Conservation (phyloP, 2,329 filamentous ascomycete genomes). For the Pochonia chlamydosporia region DNA sequence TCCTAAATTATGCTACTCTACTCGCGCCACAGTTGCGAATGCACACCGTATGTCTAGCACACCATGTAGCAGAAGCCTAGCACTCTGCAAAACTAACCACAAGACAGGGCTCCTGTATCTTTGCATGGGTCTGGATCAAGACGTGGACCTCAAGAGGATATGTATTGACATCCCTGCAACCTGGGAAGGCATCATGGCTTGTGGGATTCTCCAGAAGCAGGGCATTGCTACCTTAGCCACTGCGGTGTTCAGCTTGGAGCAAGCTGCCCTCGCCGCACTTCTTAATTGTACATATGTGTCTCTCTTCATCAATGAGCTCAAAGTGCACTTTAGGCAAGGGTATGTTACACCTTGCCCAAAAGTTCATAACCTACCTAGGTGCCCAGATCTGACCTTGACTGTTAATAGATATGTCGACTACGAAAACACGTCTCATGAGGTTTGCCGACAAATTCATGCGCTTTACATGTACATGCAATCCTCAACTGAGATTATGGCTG, state of each 20-base stretch:
- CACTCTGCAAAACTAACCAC: neutral
- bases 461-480: slow-evolving; percentile 42
- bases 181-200: slow-evolving; percentile 59
- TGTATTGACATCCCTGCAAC: slow-evolving; percentile 60
- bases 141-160: slow-evolving; percentile 41
- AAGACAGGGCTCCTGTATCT: slow-evolving; percentile 42
- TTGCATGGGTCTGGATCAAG: slow-evolving; percentile 36
- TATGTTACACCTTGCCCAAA: too few relatives aligned
- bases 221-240: slow-evolving; percentile 57
- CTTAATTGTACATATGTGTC: slow-evolving; percentile 56
- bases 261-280: slow-evolving; percentile 52
- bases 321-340: slow-evolving; percentile 52
- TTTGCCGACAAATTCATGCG: slow-evolving; percentile 44
- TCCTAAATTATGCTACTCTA: slow-evolving; percentile 47
- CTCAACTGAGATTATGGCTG: slow-evolving; percentile 48
- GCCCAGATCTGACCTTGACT: too few relatives aligned
- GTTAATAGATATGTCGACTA: slow-evolving; percentile 43
- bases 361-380: too few relatives aligned
- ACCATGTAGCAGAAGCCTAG: neutral
- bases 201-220: slow-evolving; percentile 42
- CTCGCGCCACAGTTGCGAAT: slow-evolving; percentile 41
- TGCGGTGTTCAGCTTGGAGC: slow-evolving; percentile 56
- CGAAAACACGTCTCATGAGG: slow-evolving; percentile 42
- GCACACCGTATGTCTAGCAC: slow-evolving; percentile 36
- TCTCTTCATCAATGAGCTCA: slow-evolving; percentile 61